Percentiles rank a stretch among this genome's conserved stretches.
These are phyloP conservation scores for Nakazawaea wyomingensis DNA, from an alignment of 805 yeast species.

Conservation along the genomic window DNA sequence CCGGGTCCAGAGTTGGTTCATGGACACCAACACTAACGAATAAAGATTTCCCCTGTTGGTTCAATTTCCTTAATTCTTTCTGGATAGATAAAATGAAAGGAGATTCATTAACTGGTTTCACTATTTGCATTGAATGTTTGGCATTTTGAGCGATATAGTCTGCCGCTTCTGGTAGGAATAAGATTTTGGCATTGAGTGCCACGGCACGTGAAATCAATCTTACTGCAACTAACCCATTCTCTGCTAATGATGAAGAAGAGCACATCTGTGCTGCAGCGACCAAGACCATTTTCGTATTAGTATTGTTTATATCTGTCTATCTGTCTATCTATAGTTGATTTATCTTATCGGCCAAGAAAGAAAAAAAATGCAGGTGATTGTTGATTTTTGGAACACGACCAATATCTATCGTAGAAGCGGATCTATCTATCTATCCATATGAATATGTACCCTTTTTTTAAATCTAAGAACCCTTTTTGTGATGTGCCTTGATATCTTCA, in stretches of 20 bases:
- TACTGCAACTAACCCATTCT: constrained; percentile 57
- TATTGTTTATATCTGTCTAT: neutral
- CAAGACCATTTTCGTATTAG: constrained; percentile 35
- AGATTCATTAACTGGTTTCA: constrained; percentile 36
- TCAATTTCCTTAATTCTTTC: constrained; percentile 37
- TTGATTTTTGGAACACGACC: no score
- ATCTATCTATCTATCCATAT: no score
- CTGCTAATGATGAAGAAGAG: constrained; percentile 56
- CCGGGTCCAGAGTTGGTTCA: constrained; percentile 53
- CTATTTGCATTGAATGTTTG: constrained; percentile 57
- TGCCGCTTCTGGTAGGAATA: constrained; percentile 91
- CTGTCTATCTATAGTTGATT: no score
- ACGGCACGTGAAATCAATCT: constrained; percentile 63
- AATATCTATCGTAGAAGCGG: no score
- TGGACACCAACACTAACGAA: constrained; percentile 86
- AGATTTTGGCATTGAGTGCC: constrained; percentile 50
- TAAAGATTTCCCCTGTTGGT: constrained; percentile 34
- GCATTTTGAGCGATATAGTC: constrained; percentile 79
- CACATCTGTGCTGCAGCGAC: constrained; percentile 87
- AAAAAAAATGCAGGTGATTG: no score
- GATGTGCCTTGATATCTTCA: no score
- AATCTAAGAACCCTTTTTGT: no score
- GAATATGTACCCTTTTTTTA: no score
- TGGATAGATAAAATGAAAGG: constrained; percentile 40
- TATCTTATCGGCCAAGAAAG: no score